A percentile compares a stretch with the other conserved stretches of the same genome.
These are phyloP conservation scores for Gardenia jasminoides DNA, from an alignment of 257 asterid genomes.

Conservation along the genomic window DNA sequence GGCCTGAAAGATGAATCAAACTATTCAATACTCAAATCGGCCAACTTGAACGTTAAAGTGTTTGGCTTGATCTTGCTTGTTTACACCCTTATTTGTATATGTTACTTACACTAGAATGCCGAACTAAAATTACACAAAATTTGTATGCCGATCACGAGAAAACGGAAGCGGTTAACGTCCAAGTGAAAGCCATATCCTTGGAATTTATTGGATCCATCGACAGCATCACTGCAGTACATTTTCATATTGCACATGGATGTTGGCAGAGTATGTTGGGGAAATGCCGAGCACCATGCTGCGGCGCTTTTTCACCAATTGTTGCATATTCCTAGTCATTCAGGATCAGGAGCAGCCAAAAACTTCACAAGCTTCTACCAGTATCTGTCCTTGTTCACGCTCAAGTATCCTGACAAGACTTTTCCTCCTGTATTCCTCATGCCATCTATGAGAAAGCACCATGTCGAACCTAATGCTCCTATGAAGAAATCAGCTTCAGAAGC, in stretches of 20 bases:
- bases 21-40: too few species aligned
- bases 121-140: background rate
- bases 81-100: too few species aligned
- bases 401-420: slow-evolving; percentile 87
- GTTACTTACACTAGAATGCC: background rate
- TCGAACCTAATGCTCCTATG: slow-evolving; percentile 88
- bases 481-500: slow-evolving; percentile 91
- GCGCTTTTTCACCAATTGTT: background rate
- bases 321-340: background rate
- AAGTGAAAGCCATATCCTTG: background rate
- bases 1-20: too few species aligned
- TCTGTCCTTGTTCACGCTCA: slow-evolving; percentile 92
- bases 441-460: slow-evolving; percentile 89
- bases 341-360: background rate
- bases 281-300: background rate
- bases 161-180: background rate
- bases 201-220: background rate
- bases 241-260: background rate
- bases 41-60: too few species aligned
- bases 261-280: background rate
- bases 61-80: too few species aligned
- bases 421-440: slow-evolving; percentile 97
- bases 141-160: too few species aligned
- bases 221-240: background rate
- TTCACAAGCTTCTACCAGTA: slow-evolving; percentile 56